phyloP scores from a whole-genome alignment of 2,329 filamentous ascomycete species.

The Nemania sp. region DNA sequence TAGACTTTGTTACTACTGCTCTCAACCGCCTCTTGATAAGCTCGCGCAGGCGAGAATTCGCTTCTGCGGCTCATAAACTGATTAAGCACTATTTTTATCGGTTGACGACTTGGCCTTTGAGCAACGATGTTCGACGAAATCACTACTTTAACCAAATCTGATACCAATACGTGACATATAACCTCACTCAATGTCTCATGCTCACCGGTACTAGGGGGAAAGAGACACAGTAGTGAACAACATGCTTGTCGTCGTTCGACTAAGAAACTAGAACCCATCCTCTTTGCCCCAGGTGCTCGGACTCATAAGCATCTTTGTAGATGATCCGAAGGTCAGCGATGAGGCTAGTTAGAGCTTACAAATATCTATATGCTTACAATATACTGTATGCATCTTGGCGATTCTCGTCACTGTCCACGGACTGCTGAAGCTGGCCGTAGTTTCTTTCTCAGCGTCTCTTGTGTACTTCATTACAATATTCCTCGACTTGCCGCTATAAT shows the following conservation, averaged over 20 bases:
- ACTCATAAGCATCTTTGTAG: slow-evolving; percentile 6
- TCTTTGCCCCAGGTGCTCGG: not conserved
- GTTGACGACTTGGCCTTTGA: not conserved
- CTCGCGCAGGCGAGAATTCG: not conserved
- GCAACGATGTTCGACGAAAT: not conserved
- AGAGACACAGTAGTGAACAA: not conserved
- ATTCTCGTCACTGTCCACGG: slow-evolving; percentile 51
- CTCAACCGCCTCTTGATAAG: not conserved
- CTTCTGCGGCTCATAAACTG: not conserved
- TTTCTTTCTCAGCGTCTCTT: slow-evolving; percentile 64
- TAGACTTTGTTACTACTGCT: no score
- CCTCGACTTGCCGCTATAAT: slow-evolving; percentile 51
- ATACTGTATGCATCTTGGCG: slow-evolving; percentile 47
- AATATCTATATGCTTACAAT: no score
- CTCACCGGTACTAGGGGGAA: not conserved
- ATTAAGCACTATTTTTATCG: no score
- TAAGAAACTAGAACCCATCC: not conserved
- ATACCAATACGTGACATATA: no score
- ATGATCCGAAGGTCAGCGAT: slow-evolving; percentile 30
- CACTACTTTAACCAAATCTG: no score
- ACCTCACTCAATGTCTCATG: no score
- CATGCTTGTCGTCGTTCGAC: slow-evolving; percentile 6
- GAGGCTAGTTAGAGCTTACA: slow-evolving; percentile 47
- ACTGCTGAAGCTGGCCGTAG: slow-evolving; percentile 50
- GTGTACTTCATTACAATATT: slow-evolving; percentile 62